Evolutionary conservation across 2,329 filamentous ascomycete genomes (phyloP), one percentile per base, ranked within the genome.

Genomic region (Claviceps fusiformis): DNA sequence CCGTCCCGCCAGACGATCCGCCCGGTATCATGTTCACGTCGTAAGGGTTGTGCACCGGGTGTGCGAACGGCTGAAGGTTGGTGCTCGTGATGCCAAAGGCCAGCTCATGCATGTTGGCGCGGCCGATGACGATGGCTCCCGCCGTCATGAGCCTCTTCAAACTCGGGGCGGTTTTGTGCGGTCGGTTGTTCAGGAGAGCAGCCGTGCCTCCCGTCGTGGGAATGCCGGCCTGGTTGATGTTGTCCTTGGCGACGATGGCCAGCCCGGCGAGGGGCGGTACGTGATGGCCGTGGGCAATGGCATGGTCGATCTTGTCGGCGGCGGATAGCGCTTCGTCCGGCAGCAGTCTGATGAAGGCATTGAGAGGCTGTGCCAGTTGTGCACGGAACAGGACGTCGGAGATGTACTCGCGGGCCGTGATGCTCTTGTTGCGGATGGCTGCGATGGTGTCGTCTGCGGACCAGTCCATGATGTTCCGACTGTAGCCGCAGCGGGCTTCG

Each of bases 21-120:
- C 60, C 60, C 3, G 60, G 54, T 10, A 61, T 59, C 55, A 59
- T 58, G 41, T 48, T 53, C 13, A 31, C 27, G 37, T 50, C 51
- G 11, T 61, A 55, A 2, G 57, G 57, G 37, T 60, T 60, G 44
- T 59, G 60, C 27, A 60, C 59, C 7, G 58, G 47, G n/a, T 29
- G 53, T 0, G 59, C 59, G 47, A 58, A 61, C 1, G 59, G 47
- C 2, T 60, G 53, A 1, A 59, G 50, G 27, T 59, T 60, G 1
- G 58, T 60, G n/a, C 60, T 59, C 5, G 59, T 59, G 43, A 60
- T 55, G 10, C 60, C 60, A 35, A 61, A 54, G 5, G 58, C 58
- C 13, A 59, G 52, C 39, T 59, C 56, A 33, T 59, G 79, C 74
- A 82, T 82, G 2, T 68, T 83, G 0, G 80, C 81, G 48, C 74